Evolutionary conservation across 345 rosid species (phyloP).

Genomic region (Corchorus capsularis): DNA sequence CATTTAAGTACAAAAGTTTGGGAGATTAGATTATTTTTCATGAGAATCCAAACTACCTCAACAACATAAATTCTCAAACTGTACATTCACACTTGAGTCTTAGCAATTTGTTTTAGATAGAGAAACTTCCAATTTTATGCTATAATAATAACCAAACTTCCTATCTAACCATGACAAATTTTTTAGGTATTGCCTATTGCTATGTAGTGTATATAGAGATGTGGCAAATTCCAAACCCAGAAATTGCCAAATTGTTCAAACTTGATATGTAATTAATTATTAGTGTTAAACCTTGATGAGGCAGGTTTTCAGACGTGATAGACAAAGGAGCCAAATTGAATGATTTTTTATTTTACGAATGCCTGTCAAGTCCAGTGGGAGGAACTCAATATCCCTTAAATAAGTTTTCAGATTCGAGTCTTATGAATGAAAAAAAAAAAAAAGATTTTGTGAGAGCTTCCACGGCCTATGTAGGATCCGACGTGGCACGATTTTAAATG

Average conservation of each 20-base stretch:
- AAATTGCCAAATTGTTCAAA: slow-evolving; percentile 3
- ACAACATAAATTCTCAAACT: slow-evolving; percentile 3
- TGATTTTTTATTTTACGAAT: neutral
- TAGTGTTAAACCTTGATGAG: neutral
- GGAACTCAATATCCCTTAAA: too few relatives aligned
- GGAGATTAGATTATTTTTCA: neutral
- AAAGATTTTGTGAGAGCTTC: too few relatives aligned
- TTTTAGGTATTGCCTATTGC: neutral
- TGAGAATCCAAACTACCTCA: slow-evolving; percentile 2
- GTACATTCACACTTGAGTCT: slow-evolving; percentile 2
- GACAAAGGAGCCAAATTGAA: neutral
- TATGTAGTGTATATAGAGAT: too few relatives aligned
- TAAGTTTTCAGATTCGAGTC: too few relatives aligned
- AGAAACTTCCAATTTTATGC: neutral
- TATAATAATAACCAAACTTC: neutral
- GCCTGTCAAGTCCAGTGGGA: too few relatives aligned
- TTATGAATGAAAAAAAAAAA: too few relatives aligned
- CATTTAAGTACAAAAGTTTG: neutral
- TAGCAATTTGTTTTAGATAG: neutral
- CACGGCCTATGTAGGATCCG: too few relatives aligned
- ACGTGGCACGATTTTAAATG: too few relatives aligned
- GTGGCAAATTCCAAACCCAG: neutral
- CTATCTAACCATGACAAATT: neutral
- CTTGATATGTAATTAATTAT: neutral
- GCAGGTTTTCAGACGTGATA: neutral